Percentiles rank a stretch among this genome's conserved stretches.
Conservation (phyloP, 257 asterid species). For the Fraxinus anomala region DNA sequence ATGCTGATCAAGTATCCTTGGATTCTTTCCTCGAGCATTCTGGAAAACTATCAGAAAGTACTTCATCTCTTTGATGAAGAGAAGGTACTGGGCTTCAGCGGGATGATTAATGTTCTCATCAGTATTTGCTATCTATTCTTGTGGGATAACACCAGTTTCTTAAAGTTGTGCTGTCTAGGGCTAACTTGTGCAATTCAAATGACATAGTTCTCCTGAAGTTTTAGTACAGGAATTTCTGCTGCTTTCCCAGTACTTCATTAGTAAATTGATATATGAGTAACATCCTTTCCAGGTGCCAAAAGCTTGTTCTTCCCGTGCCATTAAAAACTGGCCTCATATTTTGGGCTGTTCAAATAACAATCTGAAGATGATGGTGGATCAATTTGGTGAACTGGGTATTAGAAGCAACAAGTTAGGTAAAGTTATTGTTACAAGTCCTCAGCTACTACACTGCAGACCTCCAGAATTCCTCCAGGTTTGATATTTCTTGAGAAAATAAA, state of each 20-base stretch:
- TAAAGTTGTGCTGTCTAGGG: background rate
- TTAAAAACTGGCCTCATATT: conserved; percentile 72
- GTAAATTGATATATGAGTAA: conserved; percentile 9
- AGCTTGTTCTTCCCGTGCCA: conserved; percentile 51
- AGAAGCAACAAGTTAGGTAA: conserved; percentile 65
- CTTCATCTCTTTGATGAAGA: conserved; percentile 59
- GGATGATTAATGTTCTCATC: conserved; percentile 19
- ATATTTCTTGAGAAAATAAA: conserved; percentile 23
- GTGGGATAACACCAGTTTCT: background rate
- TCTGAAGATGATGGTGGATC: conserved; percentile 65
- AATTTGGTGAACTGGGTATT: conserved; percentile 51
- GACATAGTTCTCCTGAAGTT: background rate
- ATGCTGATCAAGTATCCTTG: conserved; percentile 89
- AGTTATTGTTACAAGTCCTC: conserved; percentile 80
- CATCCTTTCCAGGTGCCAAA: conserved; percentile 62
- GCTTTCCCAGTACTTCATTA: background rate
- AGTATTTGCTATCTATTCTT: background rate
- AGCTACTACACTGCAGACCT: conserved; percentile 74
- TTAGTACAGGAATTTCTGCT: background rate
- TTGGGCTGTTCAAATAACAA: conserved; percentile 75
- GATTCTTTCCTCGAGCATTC: conserved; percentile 76
- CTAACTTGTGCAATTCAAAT: background rate
- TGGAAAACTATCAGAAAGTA: conserved; percentile 60
- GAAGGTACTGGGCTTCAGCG: conserved; percentile 53
- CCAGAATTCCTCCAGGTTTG: conserved; percentile 81